Percentiles rank a stretch among this genome's conserved stretches.
Conservation (phyloP, 202 grass and related monocot genomes). For the Dendrocalamus latiflorus region DNA sequence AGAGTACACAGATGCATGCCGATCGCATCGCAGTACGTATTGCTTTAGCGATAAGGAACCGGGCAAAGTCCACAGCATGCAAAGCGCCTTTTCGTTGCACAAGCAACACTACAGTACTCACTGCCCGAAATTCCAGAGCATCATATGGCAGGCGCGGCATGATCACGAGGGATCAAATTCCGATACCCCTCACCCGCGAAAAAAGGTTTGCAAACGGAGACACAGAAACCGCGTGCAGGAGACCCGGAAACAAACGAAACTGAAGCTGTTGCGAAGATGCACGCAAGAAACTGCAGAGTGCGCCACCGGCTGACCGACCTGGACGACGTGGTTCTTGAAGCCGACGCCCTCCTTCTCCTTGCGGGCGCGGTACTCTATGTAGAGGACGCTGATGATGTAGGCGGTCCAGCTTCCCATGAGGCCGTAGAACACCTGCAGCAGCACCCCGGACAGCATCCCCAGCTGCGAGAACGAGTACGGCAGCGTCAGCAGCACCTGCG, state of each 20-base stretch:
- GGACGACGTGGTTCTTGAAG: constrained; percentile 97
- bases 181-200: neutral
- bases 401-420: constrained; percentile 98
- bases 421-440: constrained; percentile 87
- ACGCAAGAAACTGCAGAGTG: neutral
- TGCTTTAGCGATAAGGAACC: constrained; percentile 14
- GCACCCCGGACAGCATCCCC: constrained; percentile 74
- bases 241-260: neutral
- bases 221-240: neutral
- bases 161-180: constrained; percentile 28
- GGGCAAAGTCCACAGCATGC: neutral
- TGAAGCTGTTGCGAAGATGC: neutral
- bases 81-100: neutral
- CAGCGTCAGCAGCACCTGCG: constrained; percentile 95
- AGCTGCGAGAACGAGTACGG: constrained; percentile 95
- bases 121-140: neutral
- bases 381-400: constrained; percentile 97
- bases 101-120: neutral
- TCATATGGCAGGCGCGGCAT: neutral
- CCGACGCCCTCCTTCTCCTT: constrained; percentile 87
- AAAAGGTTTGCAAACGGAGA: neutral
- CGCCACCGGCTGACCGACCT: constrained; percentile 33
- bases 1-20: constrained; percentile 9
- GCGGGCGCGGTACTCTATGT: constrained; percentile 88
- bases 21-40: constrained; percentile 24